Conservation (phyloP, 768 basidiomycete species). For the Pulveroboletus sp. region DNA sequence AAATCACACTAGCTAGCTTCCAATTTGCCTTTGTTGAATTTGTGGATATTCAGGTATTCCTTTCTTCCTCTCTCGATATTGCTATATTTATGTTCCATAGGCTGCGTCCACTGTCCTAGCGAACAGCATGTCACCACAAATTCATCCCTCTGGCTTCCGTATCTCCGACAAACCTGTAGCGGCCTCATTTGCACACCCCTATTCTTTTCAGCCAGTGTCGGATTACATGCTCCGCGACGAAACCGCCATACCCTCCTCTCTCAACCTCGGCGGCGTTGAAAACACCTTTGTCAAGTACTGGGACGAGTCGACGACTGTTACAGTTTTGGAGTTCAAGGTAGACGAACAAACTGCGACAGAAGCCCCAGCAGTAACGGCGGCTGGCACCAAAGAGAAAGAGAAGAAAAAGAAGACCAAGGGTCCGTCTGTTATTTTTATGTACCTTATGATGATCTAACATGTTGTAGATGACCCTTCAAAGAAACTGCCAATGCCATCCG, state of each 20-base stretch:
- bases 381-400: constrained; percentile 59
- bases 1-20: constrained; percentile 82
- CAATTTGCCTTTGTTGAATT: constrained; percentile 96
- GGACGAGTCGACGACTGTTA: constrained; percentile 82
- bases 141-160: constrained; percentile 91
- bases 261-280: constrained; percentile 68
- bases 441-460: constrained; percentile 9
- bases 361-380: constrained; percentile 27
- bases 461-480: constrained; percentile 33
- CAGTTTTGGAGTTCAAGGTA: constrained; percentile 77
- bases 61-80: background rate
- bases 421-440: constrained; percentile 16
- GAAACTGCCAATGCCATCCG: constrained; percentile 55
- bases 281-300: constrained; percentile 83
- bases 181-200: constrained; percentile 88
- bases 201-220: constrained; percentile 81
- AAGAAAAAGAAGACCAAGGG: constrained; percentile 57
- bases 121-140: constrained; percentile 80
- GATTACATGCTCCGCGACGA: constrained; percentile 78
- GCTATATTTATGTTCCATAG: constrained; percentile 38
- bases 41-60: constrained; percentile 69
- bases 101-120: constrained; percentile 80
- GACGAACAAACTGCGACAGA: constrained; percentile 46
- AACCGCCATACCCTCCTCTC: constrained; percentile 65
- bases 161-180: constrained; percentile 89